These are phyloP conservation scores for Plasmodium yoelii DNA, from an alignment of 169 alveolate species.

Conservation along the genomic window DNA sequence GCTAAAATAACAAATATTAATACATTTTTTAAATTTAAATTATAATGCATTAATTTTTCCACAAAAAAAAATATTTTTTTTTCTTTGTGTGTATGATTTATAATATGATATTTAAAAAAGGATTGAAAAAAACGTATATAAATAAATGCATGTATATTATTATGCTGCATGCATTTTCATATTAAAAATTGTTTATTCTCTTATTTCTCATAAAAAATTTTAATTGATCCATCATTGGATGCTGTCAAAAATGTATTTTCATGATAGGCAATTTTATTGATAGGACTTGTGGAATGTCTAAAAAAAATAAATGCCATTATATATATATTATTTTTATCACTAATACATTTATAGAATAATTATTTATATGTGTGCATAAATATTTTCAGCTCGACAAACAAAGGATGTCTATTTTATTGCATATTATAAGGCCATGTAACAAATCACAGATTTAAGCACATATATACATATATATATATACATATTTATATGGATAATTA, in stretches of 20 bases:
- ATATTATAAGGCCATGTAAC: background rate
- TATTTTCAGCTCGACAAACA: background rate
- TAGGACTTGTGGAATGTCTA: constrained; percentile 45
- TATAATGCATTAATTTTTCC: too few species aligned
- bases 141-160: too few species aligned
- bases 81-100: too few species aligned
- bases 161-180: too few species aligned
- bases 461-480: constrained; percentile 20
- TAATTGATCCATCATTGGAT: constrained; percentile 48
- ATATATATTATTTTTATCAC: background rate
- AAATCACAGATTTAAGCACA: background rate
- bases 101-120: too few species aligned
- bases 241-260: constrained; percentile 51
- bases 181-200: too few species aligned
- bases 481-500: background rate
- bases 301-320: background rate
- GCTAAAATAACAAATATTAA: too few species aligned
- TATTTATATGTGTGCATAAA: background rate
- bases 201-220: constrained; percentile 41
- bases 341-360: background rate
- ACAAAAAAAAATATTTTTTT: too few species aligned
- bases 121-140: too few species aligned
- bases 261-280: constrained; percentile 30
- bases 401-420: too few species aligned
- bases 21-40: too few species aligned